phyloP scores from a whole-genome alignment of 768 basidiomycete species.

The Psilocybe sp. region DNA sequence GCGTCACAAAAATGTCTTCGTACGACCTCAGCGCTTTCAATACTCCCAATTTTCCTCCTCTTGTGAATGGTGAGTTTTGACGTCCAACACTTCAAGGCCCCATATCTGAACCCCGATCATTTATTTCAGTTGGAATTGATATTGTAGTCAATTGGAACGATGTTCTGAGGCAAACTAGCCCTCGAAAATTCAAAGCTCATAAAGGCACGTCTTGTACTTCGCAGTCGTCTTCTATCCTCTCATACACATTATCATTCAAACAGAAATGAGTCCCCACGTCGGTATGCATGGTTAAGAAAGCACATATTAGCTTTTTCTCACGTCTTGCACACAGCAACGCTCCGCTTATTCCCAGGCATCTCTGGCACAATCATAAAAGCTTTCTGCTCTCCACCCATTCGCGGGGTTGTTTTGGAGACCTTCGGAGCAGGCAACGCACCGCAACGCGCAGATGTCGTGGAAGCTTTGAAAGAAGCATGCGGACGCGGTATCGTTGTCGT shows the following conservation, averaged over 20 bases:
- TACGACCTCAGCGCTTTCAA: constrained; percentile 81
- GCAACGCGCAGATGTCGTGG: constrained; percentile 69
- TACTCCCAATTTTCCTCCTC: constrained; percentile 80
- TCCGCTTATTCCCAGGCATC: constrained; percentile 89
- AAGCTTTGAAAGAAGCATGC: constrained; percentile 78
- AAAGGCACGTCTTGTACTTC: constrained; percentile 55
- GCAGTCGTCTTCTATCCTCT: not conserved
- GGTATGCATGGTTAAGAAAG: constrained; percentile 42
- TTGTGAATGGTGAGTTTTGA: constrained; percentile 64
- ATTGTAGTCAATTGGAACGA: constrained; percentile 88
- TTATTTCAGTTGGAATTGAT: constrained; percentile 74
- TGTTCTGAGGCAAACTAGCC: constrained; percentile 77
- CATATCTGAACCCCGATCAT: constrained; percentile 5
- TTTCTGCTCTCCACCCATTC: constrained; percentile 71
- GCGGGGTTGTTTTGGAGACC: constrained; percentile 85
- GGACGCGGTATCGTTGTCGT: constrained; percentile 84
- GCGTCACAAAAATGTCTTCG: constrained; percentile 80
- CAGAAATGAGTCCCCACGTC: constrained; percentile 81
- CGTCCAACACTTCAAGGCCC: not conserved
- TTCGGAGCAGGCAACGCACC: constrained; percentile 95
- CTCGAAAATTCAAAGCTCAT: constrained; percentile 78
- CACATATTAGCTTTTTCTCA: not conserved
- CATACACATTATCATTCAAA: constrained; percentile 3
- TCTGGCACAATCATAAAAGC: constrained; percentile 69
- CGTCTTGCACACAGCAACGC: constrained; percentile 48